Conservation (phyloP, 1,284 basidiomycete genomes). For the Ceratorhiza oryzae-sativae region DNA sequence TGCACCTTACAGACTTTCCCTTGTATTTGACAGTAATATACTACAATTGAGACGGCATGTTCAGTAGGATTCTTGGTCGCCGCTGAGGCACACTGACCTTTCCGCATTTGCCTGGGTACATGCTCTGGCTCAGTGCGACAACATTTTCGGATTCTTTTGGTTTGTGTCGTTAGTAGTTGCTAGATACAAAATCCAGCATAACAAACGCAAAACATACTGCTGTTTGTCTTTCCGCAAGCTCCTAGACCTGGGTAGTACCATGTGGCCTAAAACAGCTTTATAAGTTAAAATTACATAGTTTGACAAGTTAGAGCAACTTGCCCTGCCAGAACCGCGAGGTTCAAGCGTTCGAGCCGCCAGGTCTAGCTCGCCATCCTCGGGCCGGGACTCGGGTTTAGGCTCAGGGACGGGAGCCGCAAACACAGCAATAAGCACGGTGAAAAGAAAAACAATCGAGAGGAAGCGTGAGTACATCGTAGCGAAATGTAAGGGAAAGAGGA, state of each 20-base stretch:
- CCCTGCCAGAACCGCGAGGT: not conserved
- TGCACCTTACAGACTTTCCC: constrained; percentile 11
- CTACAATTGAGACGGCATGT: not conserved
- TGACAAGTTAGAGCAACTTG: not conserved
- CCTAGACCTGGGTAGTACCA: constrained; percentile 25
- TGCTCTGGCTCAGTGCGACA: constrained; percentile 4
- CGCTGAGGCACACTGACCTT: not conserved
- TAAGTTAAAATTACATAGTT: too few species aligned
- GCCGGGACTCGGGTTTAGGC: not conserved
- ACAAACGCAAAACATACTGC: not conserved
- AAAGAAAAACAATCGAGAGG: not conserved
- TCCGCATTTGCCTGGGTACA: constrained; percentile 9
- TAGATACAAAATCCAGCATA: too few species aligned
- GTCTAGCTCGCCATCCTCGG: not conserved
- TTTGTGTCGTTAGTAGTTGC: too few species aligned
- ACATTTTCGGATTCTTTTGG: constrained; percentile 13
- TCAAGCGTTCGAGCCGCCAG: constrained; percentile 5
- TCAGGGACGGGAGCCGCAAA: not conserved
- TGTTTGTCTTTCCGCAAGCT: not conserved
- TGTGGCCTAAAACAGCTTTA: constrained; percentile 1
- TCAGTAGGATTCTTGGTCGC: not conserved
- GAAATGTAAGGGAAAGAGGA: constrained; percentile 1
- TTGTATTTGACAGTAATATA: constrained; percentile 13
- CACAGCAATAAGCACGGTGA: not conserved
- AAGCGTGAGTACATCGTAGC: constrained; percentile 28